These are phyloP conservation scores for Populus tomentosa DNA, from an alignment of 441 rosid species.

Conservation along the genomic window DNA sequence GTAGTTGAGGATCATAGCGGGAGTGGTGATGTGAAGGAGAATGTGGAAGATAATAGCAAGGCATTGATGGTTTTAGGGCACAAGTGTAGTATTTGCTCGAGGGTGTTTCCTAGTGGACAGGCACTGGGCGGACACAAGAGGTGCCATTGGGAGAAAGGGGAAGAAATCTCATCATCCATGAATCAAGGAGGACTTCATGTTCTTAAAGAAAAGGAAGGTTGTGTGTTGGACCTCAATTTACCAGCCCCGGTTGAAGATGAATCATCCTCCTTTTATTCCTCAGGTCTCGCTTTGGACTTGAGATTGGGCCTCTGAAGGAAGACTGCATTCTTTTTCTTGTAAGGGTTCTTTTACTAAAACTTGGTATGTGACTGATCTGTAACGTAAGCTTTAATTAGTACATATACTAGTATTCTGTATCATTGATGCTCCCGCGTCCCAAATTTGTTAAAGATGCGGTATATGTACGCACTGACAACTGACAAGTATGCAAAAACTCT, in stretches of 20 bases:
- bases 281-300: conserved; percentile 55
- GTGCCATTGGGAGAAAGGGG: conserved; percentile 74
- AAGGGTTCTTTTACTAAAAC: background rate
- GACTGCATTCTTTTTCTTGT: background rate
- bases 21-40: conserved; percentile 12
- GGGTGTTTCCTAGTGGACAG: conserved; percentile 73
- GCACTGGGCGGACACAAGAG: conserved; percentile 92
- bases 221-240: conserved; percentile 56
- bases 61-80: conserved; percentile 35
- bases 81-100: conserved; percentile 59
- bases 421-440: background rate
- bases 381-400: too few relatives aligned
- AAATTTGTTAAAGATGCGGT: background rate
- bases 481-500: background rate
- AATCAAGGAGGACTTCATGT: conserved; percentile 11
- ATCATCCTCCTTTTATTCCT: conserved; percentile 32
- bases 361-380: background rate
- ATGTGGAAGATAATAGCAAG: conserved; percentile 19
- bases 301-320: conserved; percentile 54
- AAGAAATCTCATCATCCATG: conserved; percentile 22
- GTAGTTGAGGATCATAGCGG: conserved; percentile 15
- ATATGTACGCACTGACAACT: background rate
- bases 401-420: background rate
- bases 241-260: conserved; percentile 49
- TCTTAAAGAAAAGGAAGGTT: conserved; percentile 6